Conservation (phyloP, 140 eudicot species). For the Erigeron philadelphicus region DNA sequence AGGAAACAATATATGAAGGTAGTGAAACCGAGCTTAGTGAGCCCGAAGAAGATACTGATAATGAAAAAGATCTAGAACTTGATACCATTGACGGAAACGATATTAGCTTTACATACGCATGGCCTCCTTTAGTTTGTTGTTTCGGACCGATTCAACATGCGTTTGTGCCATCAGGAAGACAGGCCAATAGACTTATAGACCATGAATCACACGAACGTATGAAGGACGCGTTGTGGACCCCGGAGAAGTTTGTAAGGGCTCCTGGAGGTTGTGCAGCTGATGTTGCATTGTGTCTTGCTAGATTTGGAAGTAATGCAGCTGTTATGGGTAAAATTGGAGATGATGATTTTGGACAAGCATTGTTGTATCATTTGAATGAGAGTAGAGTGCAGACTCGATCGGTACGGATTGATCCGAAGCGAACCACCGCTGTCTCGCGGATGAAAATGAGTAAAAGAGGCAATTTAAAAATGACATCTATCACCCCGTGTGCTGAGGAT, state of each 20-base stretch:
- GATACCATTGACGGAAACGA: constrained; percentile 56
- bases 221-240: constrained; percentile 73
- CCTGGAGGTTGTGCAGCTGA: constrained; percentile 78
- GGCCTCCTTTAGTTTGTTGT: constrained; percentile 97
- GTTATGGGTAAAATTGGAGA: constrained; percentile 95
- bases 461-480: constrained; percentile 49
- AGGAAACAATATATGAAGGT: constrained; percentile 32
- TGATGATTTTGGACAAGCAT: constrained; percentile 74
- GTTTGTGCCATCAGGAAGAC: constrained; percentile 80
- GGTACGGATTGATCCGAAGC: constrained; percentile 50
- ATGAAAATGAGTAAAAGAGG: constrained; percentile 80
- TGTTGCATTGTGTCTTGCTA: constrained; percentile 81
- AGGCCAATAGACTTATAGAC: constrained; percentile 70
- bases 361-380: constrained; percentile 51
- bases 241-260: constrained; percentile 85
- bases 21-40: constrained; percentile 53
- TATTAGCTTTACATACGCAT: constrained; percentile 64
- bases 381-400: constrained; percentile 75
- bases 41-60: constrained; percentile 47
- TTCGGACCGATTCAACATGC: constrained; percentile 82
- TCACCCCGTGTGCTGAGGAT: constrained; percentile 84
- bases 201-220: constrained; percentile 63
- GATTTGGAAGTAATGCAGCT: constrained; percentile 84
- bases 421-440: constrained; percentile 57
- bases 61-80: constrained; percentile 47